Evolutionary conservation across 441 rosid species (phyloP), one percentile per base, ranked within the genome.

Genomic region (Aquilaria agallochum): DNA sequence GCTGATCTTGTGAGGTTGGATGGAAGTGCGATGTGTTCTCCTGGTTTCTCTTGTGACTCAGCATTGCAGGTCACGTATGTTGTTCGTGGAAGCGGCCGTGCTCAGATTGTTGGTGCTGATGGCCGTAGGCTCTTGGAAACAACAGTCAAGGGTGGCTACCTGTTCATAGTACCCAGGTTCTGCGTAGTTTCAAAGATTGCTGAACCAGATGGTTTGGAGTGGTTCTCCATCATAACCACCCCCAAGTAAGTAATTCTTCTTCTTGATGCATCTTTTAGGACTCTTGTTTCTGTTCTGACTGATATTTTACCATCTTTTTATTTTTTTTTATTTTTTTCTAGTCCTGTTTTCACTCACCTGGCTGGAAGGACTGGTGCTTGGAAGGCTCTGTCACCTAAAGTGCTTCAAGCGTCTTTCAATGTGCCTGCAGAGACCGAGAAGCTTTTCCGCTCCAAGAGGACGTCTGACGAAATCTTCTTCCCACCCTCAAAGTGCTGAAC

Each of bases 111-210:
- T 15, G 96, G 98, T 9, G 68, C 79, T 11, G 88, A 88, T 33
- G 96, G 96, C 3, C 73, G 71, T 9, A 81, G 94, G 72, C 95
- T 90, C 34, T 55, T 92, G 59, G 94, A 89, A 60, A 82, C 83
- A 2, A 74, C 81, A 1, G 81, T 92, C 6, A 83, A 82, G 68
- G 89, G 88, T 53, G 97, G 97, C 0, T 70, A 78, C 47, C 69
- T 90, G 53, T 88, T 92, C 76, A 88, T 92, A 15, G 97, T 92
- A 10, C 97, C 98, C 0, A 90, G 98, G 84, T 86, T 88, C 78
- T 88, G 75, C 55, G 90, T 84, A 2, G 94, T 91, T 31, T 88
- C 96, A 0, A 88, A 86, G 77, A 88, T 91, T 11, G 79, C 83
- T 34, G 90, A 84, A 70, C 83, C 86, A 51, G 85, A 79, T 57